These are phyloP conservation scores for Raffaelea deltoideospora DNA, from an alignment of 2,329 filamentous ascomycete genomes.

Conservation along the genomic window DNA sequence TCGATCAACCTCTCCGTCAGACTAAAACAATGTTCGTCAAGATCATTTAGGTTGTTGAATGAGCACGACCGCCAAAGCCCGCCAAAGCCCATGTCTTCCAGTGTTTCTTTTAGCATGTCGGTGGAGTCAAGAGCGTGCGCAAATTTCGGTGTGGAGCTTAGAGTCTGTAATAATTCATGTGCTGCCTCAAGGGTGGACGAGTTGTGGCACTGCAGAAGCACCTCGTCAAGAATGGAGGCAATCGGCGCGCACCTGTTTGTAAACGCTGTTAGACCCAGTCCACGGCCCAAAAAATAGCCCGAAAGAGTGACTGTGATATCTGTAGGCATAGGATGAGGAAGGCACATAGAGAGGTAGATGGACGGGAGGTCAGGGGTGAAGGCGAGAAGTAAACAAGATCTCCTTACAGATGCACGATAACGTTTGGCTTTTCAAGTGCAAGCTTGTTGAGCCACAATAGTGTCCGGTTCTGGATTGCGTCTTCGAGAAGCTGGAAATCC, in stretches of 20 bases:
- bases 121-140: constrained; percentile 32
- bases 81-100: constrained; percentile 46
- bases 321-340: too few relatives aligned
- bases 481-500: constrained; percentile 51
- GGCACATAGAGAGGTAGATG: too few relatives aligned
- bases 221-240: constrained; percentile 42
- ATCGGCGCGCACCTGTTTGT: constrained; percentile 36
- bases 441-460: constrained; percentile 45
- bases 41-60: constrained; percentile 31
- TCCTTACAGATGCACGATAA: constrained; percentile 43
- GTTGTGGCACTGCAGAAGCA: constrained; percentile 49
- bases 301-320: too few relatives aligned
- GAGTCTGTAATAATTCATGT: constrained; percentile 41
- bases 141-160: constrained; percentile 39
- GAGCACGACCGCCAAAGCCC: constrained; percentile 46
- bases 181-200: constrained; percentile 43
- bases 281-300: not conserved
- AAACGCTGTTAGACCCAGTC: too few relatives aligned
- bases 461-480: constrained; percentile 42
- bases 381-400: not conserved
- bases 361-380: too few relatives aligned
- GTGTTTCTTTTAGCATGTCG: constrained; percentile 32
- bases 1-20: constrained; percentile 47
- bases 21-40: constrained; percentile 34
- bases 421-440: constrained; percentile 35